Evolutionary conservation across 2,329 filamentous ascomycete genomes (phyloP).

Genomic region (Diaporthe longicolla): DNA sequence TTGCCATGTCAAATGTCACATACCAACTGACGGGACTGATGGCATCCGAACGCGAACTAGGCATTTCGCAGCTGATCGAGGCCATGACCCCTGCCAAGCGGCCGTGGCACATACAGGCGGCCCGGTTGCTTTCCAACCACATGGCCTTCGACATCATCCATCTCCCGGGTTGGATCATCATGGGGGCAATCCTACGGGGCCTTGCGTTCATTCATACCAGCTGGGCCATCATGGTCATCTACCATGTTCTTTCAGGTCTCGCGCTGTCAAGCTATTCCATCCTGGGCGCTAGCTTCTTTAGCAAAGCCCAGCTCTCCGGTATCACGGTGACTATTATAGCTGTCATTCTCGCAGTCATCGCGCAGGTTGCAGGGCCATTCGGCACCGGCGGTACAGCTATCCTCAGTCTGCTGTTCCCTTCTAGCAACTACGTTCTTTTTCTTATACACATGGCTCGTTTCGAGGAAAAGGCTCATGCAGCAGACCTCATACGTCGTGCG

Average conservation of each 20-base stretch:
- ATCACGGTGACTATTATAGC: constrained; percentile 81
- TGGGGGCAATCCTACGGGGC: constrained; percentile 73
- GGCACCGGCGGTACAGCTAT: constrained; percentile 75
- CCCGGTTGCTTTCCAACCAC: constrained; percentile 84
- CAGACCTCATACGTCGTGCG: constrained; percentile 73
- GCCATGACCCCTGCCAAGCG: constrained; percentile 87
- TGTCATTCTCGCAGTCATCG: constrained; percentile 83
- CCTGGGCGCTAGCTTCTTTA: constrained; percentile 86
- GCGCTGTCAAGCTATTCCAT: constrained; percentile 85
- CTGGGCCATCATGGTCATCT: constrained; percentile 76
- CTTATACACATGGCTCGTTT: constrained; percentile 82
- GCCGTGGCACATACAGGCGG: constrained; percentile 82
- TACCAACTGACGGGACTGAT: constrained; percentile 92
- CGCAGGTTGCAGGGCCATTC: constrained; percentile 78
- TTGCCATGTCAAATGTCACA: constrained; percentile 83
- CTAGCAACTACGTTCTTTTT: constrained; percentile 91
- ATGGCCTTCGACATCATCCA: constrained; percentile 86
- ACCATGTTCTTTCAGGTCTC: constrained; percentile 82
- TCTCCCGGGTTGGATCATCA: constrained; percentile 85
- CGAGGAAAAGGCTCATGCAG: constrained; percentile 72
- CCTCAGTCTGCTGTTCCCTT: constrained; percentile 83
- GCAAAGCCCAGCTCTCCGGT: constrained; percentile 88
- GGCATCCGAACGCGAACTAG: constrained; percentile 86
- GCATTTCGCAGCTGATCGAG: constrained; percentile 90
- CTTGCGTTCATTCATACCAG: constrained; percentile 77